Percentiles rank a stretch among this genome's conserved stretches.
These are phyloP conservation scores for Citrullus mucosospermus DNA, from an alignment of 306 rosid species.

Conservation along the genomic window DNA sequence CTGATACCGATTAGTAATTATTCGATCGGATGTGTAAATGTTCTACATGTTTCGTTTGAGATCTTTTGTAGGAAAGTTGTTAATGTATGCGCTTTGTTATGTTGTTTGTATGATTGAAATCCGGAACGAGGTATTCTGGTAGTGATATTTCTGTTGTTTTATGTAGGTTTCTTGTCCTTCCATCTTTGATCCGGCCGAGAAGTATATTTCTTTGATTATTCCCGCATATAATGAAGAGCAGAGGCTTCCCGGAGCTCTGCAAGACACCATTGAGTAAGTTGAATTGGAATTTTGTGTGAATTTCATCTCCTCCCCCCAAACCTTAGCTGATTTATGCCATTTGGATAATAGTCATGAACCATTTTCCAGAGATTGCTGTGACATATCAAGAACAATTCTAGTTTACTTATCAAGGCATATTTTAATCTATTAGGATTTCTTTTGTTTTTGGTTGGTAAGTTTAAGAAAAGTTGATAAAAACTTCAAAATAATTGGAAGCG, in stretches of 20 bases:
- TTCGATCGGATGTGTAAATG: neutral
- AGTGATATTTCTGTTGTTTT: slow-evolving; percentile 9
- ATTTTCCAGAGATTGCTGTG: neutral
- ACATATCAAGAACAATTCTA: neutral
- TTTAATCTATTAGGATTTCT: neutral
- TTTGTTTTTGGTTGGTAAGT: neutral
- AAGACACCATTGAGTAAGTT: slow-evolving; percentile 75
- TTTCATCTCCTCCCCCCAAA: neutral
- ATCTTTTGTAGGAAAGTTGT: neutral
- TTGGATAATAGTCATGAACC: neutral
- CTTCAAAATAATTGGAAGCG: neutral
- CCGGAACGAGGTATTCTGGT: neutral
- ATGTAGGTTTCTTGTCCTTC: slow-evolving; percentile 69
- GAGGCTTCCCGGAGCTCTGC: slow-evolving; percentile 82
- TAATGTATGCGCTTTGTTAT: neutral
- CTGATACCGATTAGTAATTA: neutral
- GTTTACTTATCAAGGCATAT: neutral
- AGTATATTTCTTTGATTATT: slow-evolving; percentile 72
- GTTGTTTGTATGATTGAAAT: neutral
- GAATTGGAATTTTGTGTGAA: neutral
- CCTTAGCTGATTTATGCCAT: neutral
- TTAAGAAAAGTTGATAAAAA: neutral
- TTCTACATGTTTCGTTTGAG: neutral
- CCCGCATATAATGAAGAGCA: slow-evolving; percentile 84
- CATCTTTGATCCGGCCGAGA: slow-evolving; percentile 72